Conservation (phyloP, 352 stramenopile genomes). For the Poterioochromonas sp. region DNA sequence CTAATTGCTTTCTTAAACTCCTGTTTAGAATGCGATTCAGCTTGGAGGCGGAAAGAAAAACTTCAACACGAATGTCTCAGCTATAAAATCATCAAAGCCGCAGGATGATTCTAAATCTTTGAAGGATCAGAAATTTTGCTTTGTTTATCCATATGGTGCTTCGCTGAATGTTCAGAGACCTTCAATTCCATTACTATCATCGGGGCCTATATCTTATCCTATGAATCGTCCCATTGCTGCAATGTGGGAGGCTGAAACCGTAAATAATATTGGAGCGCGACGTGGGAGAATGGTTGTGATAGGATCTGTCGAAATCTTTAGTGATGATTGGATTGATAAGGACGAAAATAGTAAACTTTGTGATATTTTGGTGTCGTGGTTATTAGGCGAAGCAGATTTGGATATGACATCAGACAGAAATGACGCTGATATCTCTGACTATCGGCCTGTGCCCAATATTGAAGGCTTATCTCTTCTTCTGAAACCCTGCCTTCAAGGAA, state of each 20-base stretch:
- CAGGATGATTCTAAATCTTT: neutral
- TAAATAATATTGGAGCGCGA: neutral
- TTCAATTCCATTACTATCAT: slow-evolving; percentile 58
- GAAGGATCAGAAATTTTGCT: slow-evolving; percentile 62
- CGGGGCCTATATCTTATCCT: slow-evolving; percentile 85
- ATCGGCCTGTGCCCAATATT: slow-evolving; percentile 79
- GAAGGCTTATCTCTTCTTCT: slow-evolving; percentile 78
- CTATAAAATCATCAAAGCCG: neutral
- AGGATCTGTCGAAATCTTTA: slow-evolving; percentile 80
- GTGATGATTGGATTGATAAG: slow-evolving; percentile 87
- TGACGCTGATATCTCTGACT: slow-evolving; percentile 63
- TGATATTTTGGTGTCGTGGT: slow-evolving; percentile 82
- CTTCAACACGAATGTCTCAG: neutral
- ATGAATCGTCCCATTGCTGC: slow-evolving; percentile 82
- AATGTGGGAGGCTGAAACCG: slow-evolving; percentile 58
- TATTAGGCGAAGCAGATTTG: slow-evolving; percentile 64
- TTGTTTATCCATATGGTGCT: slow-evolving; percentile 87
- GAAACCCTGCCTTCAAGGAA: slow-evolving; percentile 85
- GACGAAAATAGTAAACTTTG: slow-evolving; percentile 77
- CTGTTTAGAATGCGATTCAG: neutral
- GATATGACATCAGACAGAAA: slow-evolving; percentile 33
- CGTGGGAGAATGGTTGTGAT: slow-evolving; percentile 62
- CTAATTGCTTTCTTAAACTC: neutral
- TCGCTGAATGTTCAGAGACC: slow-evolving; percentile 83
- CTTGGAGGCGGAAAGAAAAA: slow-evolving; percentile 1